A percentile compares a stretch with the other conserved stretches of the same genome.
Conservation (phyloP, 805 yeast species). For the Ogataea allantospora region DNA sequence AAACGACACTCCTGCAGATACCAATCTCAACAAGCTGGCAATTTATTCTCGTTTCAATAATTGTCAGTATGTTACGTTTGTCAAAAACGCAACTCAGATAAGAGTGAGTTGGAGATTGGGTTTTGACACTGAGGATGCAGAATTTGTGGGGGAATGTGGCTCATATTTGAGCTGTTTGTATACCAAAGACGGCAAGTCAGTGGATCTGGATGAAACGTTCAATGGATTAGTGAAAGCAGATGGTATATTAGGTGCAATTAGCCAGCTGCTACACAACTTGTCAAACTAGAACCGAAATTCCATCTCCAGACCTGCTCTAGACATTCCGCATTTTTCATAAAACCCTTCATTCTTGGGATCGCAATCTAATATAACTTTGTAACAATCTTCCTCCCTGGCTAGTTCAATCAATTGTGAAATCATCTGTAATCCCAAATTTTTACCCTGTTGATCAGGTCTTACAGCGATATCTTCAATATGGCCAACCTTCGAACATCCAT, state of each 20-base stretch:
- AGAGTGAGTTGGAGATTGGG: slow-evolving; percentile 17
- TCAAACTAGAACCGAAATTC: slow-evolving; percentile 41
- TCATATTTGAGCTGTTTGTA: slow-evolving; percentile 15
- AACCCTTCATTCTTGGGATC: slow-evolving; percentile 77
- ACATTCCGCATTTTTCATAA: slow-evolving; percentile 84
- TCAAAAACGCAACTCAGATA: slow-evolving; percentile 1
- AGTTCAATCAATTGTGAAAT: slow-evolving; percentile 59
- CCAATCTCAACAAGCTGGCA: slow-evolving; percentile 2
- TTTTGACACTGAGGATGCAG: slow-evolving; percentile 8
- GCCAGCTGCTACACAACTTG: slow-evolving; percentile 16
- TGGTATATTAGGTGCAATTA: slow-evolving; percentile 16
- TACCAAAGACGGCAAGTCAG: slow-evolving; percentile 1
- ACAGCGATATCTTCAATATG: slow-evolving; percentile 96
- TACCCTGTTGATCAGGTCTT: slow-evolving; percentile 71
- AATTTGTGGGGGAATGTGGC: slow-evolving; percentile 21
- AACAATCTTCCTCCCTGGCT: slow-evolving; percentile 66
- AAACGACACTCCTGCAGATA: slow-evolving; percentile 12
- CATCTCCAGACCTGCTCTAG: slow-evolving; percentile 69
- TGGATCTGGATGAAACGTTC: slow-evolving; percentile 17
- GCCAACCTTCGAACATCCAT: slow-evolving; percentile 80
- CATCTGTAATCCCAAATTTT: slow-evolving; percentile 67
- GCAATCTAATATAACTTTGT: slow-evolving; percentile 89
- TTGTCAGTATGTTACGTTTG: slow-evolving; percentile 5
- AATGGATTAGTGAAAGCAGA: slow-evolving; percentile 20
- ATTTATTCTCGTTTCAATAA: slow-evolving; percentile 4